Evolutionary conservation across 2,329 filamentous ascomycete species (phyloP).

Genomic region (Pseudogymnoascus destructans): DNA sequence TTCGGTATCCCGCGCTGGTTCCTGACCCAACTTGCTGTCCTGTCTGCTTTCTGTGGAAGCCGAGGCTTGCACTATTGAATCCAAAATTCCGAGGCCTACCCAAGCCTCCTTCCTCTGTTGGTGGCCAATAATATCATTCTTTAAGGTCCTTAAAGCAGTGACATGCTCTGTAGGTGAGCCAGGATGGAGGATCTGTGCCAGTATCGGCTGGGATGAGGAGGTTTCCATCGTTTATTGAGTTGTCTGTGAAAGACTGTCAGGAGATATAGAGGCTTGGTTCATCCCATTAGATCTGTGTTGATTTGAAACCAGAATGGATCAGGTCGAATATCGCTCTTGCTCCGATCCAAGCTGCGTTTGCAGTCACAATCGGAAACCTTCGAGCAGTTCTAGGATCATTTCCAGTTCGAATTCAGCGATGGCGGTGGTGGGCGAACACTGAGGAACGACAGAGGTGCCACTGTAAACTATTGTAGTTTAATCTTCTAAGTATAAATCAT

Average conservation of each 20-base stretch:
- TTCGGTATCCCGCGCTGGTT: constrained; percentile 22
- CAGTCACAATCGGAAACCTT: neutral
- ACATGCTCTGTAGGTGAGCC: constrained; percentile 39
- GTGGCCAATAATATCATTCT: constrained; percentile 84
- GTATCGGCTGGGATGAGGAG: constrained; percentile 38
- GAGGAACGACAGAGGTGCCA: neutral
- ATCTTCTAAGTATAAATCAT: constrained; percentile 1
- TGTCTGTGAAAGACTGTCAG: neutral
- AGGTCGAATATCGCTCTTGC: neutral
- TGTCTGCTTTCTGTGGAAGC: constrained; percentile 29
- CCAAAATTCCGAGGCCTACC: constrained; percentile 56
- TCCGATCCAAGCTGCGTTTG: neutral
- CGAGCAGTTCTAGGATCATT: neutral
- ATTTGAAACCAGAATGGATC: neutral
- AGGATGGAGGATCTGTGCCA: constrained; percentile 44
- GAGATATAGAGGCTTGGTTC: neutral
- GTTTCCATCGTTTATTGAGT: constrained; percentile 3
- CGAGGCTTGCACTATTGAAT: constrained; percentile 38
- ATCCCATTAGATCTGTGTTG: neutral
- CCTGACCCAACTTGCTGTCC: constrained; percentile 35
- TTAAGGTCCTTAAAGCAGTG: constrained; percentile 56
- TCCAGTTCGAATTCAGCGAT: neutral
- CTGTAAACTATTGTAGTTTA: neutral
- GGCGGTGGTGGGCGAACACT: neutral
- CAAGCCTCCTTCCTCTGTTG: constrained; percentile 72